A percentile compares a stretch with the other conserved stretches of the same genome.
phyloP scores from a whole-genome alignment of 176 grass and related monocot genomes.

The Raddia guianensis region DNA sequence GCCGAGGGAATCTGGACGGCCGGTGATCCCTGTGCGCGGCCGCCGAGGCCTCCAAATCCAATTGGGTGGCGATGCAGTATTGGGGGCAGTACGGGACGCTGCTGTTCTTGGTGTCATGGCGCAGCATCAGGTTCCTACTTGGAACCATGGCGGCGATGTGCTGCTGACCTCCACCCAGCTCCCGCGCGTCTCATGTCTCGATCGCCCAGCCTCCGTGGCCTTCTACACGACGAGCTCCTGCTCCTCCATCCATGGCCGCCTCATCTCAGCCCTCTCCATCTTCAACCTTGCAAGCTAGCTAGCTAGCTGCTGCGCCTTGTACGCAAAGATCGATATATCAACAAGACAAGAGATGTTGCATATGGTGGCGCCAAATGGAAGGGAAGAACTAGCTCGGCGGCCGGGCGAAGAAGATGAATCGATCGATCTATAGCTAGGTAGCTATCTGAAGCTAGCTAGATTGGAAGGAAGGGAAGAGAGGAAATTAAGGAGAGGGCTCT shows the following conservation, averaged over 20 bases:
- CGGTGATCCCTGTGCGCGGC: constrained; percentile 9
- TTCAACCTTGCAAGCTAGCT: background rate
- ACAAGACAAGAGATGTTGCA: background rate
- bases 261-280: constrained; percentile 23
- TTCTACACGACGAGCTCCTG: constrained; percentile 1
- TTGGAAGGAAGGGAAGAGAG: constrained; percentile 5
- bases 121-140: constrained; percentile 48
- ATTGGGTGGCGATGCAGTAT: constrained; percentile 46
- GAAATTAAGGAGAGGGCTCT: constrained; percentile 3
- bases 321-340: background rate
- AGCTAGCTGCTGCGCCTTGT: background rate
- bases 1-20: constrained; percentile 16
- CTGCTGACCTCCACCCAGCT: constrained; percentile 33
- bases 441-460: background rate
- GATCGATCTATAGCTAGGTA: background rate
- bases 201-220: background rate
- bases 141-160: constrained; percentile 62
- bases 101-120: constrained; percentile 43
- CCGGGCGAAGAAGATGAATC: background rate
- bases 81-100: constrained; percentile 10
- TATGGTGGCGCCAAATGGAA: constrained; percentile 11
- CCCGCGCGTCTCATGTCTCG: constrained; percentile 44
- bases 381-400: background rate
- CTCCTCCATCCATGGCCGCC: constrained; percentile 22
- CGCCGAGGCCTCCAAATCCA: constrained; percentile 42